A percentile compares a stretch with the other conserved stretches of the same genome.
phyloP scores from a whole-genome alignment of 176 grass and related monocot species.

The Elaeis guineensis region DNA sequence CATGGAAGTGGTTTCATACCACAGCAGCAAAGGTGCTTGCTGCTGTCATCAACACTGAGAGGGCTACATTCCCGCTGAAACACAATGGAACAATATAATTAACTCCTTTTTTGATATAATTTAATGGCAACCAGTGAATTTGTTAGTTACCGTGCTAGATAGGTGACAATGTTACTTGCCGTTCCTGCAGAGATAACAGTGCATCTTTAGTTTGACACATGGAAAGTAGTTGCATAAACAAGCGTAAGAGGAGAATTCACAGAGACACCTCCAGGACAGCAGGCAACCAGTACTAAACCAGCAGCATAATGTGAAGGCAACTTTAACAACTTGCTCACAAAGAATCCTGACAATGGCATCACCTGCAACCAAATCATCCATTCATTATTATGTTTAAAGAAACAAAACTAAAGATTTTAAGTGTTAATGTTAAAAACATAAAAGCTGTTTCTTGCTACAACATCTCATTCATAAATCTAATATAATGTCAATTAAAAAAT shows the following conservation, averaged over 20 bases:
- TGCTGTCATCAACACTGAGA: conserved; percentile 92
- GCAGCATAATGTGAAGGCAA: conserved; percentile 83
- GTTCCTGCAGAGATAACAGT: conserved; percentile 53
- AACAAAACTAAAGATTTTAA: too few species aligned
- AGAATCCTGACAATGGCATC: conserved; percentile 73
- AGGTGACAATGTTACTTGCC: conserved; percentile 90
- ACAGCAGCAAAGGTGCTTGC: conserved; percentile 73
- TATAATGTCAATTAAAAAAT: too few species aligned
- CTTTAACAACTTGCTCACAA: conserved; percentile 67
- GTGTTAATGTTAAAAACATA: too few species aligned
- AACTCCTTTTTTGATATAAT: too few species aligned
- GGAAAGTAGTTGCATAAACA: background rate
- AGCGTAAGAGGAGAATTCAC: background rate
- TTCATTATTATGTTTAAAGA: too few species aligned
- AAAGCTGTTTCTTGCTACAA: too few species aligned
- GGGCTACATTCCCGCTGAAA: conserved; percentile 83
- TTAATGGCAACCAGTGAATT: background rate
- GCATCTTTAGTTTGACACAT: conserved; percentile 22
- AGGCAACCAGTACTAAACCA: conserved; percentile 67
- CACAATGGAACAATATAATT: background rate
- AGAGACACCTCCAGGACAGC: conserved; percentile 73
- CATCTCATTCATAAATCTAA: too few species aligned
- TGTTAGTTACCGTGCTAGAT: conserved; percentile 68
- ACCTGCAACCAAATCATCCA: conserved; percentile 45
- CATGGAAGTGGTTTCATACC: conserved; percentile 29